Evolutionary conservation across 768 basidiomycete genomes (phyloP), one percentile per base, ranked within the genome.

Genomic region (Amanita muscaria): DNA sequence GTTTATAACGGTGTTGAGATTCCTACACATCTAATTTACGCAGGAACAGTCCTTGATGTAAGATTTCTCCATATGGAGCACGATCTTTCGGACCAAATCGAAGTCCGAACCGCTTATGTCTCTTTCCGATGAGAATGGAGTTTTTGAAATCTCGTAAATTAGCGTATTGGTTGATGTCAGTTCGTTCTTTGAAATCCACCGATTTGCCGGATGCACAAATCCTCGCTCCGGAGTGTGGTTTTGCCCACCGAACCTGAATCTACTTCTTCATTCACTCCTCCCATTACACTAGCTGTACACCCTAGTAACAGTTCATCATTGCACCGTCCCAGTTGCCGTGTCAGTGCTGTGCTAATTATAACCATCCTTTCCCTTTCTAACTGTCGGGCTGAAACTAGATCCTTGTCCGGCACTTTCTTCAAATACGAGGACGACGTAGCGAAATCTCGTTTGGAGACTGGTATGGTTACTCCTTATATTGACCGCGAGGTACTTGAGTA

Each of bases 271-370:
- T 57, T 54, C 52, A 54, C 51, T 52, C 53, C 39, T 47, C 42
- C 49, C 50, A n/a, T 51, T 51, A 60, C 19, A 4, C 18, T 19
- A 16, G 4, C 22, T 6, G 7, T 29, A 44, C 34, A 61, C 67
- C 71, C 66, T 73, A 65, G 68, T 68, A 67, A 73, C 71, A 61
- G 46, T 52, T 63, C 67, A 68, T 70, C 68, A 70, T 56, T 42
- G 51, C 29, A 22, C 30, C 31, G 30, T 31, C 53, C 59, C 62
- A 55, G 57, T 51, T 58, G 51, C 49, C 54, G 56, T 49, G 47
- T 51, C 50, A 52, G 56, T 62, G 55, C 23, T 14, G 22, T 36
- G 64, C 63, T 62, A 61, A 60, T 65, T 64, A 56, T 61, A 57
- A 62, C 53, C 45, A 48, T 34, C 45, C 47, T 40, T 55, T 54